Evolutionary conservation across 2,329 filamentous ascomycete species (phyloP).

Genomic region (Pseudopithomyces maydicus): DNA sequence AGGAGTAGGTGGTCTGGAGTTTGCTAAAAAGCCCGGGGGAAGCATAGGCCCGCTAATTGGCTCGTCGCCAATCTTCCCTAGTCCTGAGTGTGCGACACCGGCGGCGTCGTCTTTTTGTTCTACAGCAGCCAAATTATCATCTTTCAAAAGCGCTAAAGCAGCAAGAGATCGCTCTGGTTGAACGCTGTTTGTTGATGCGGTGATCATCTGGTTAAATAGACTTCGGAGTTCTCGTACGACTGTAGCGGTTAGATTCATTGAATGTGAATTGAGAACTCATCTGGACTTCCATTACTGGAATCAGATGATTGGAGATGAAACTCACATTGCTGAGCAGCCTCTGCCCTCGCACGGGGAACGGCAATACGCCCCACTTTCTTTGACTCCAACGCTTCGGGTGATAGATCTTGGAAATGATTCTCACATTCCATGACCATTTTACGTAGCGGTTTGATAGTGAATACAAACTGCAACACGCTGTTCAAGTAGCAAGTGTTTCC

Average conservation of each 20-base stretch:
- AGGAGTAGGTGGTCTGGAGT: conserved; percentile 7
- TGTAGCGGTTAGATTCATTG: conserved; percentile 45
- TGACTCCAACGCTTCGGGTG: conserved; percentile 64
- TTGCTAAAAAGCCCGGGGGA: conserved; percentile 32
- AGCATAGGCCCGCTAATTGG: conserved; percentile 54
- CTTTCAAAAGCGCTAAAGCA: conserved; percentile 73
- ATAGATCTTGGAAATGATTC: conserved; percentile 69
- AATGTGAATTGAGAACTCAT: conserved; percentile 16
- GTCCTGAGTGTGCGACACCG: conserved; percentile 45
- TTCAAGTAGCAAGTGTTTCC: conserved; percentile 99
- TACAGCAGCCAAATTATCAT: conserved; percentile 47
- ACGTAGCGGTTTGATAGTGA: conserved; percentile 81
- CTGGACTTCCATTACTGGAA: background rate
- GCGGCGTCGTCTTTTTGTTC: conserved; percentile 53
- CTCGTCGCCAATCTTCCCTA: conserved; percentile 52
- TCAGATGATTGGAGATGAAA: conserved; percentile 21
- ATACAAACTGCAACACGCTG: conserved; percentile 93
- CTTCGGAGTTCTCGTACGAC: conserved; percentile 74
- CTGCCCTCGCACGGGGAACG: conserved; percentile 63
- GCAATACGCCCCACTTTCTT: conserved; percentile 78
- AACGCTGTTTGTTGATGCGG: conserved; percentile 65
- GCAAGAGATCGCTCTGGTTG: conserved; percentile 78
- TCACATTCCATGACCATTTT: conserved; percentile 81
- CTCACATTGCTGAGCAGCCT: conserved; percentile 75
- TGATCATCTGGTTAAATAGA: conserved; percentile 74